These are phyloP conservation scores for Cladosporium sp. DNA, from an alignment of 2,329 filamentous ascomycete species.

Conservation along the genomic window DNA sequence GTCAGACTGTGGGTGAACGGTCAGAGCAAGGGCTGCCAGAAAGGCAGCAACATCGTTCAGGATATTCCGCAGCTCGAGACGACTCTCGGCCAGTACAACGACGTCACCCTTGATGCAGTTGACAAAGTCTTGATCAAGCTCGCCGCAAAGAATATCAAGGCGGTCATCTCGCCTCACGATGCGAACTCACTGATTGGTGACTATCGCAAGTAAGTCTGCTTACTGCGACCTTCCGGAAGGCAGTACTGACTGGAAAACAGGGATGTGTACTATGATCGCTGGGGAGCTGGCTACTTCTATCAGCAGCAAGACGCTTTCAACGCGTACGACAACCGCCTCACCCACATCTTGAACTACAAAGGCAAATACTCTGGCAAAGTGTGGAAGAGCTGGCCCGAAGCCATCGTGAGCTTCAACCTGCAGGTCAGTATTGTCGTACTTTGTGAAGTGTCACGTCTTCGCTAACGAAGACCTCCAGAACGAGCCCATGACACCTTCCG, in stretches of 20 bases:
- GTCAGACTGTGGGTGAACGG: constrained; percentile 12
- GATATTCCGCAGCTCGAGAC: constrained; percentile 10
- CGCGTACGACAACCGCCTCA: constrained; percentile 10
- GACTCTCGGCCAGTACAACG: constrained; percentile 11
- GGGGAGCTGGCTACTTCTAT: constrained; percentile 11
- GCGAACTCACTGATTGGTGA: constrained; percentile 9
- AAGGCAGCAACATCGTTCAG: constrained; percentile 9
- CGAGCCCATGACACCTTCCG: constrained; percentile 12
- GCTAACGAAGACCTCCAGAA: constrained; percentile 2
- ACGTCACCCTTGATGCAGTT: constrained; percentile 4
- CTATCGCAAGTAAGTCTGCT: constrained; percentile 3
- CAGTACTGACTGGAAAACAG: neutral
- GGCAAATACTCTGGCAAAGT: constrained; percentile 12
- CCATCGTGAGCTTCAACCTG: constrained; percentile 16
- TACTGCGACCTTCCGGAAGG: neutral
- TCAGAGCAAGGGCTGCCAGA: constrained; percentile 4
- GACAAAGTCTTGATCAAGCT: constrained; percentile 12
- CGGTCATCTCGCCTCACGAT: constrained; percentile 13
- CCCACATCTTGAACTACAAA: constrained; percentile 13
- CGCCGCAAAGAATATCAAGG: constrained; percentile 10
- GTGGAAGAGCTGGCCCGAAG: constrained; percentile 15
- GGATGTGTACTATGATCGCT: constrained; percentile 9
- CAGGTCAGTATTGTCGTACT: neutral
- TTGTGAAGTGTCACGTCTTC: neutral
- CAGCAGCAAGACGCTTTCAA: constrained; percentile 8